Conservation (phyloP, 148 eudicot genomes). For the Rhododendron kiyosumense region DNA sequence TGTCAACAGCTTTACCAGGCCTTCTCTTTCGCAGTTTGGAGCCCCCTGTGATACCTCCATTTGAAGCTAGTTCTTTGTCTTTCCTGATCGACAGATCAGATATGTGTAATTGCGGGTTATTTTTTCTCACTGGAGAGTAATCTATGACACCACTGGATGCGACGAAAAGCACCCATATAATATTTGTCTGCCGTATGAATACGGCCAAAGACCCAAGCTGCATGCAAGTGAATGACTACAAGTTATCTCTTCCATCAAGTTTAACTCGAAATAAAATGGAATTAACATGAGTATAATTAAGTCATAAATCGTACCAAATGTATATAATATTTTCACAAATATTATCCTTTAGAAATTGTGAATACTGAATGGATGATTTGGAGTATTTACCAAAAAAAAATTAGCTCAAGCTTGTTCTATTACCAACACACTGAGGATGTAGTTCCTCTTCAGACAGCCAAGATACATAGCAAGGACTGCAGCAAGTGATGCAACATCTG, state of each 20-base stretch:
- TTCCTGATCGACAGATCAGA: slow-evolving; percentile 18
- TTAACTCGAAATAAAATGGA: not conserved
- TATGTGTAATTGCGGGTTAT: slow-evolving; percentile 19
- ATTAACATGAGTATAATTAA: not conserved
- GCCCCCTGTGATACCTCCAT: slow-evolving; percentile 22
- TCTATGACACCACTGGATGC: slow-evolving; percentile 61
- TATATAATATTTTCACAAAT: not conserved
- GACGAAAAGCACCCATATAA: slow-evolving; percentile 86
- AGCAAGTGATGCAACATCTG: slow-evolving; percentile 79
- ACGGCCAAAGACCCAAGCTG: slow-evolving; percentile 84
- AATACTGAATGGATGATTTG: not conserved
- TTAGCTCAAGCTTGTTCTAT: slow-evolving; percentile 15
- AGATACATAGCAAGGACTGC: slow-evolving; percentile 69
- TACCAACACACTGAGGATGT: slow-evolving; percentile 66
- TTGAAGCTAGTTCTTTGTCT: slow-evolving; percentile 17
- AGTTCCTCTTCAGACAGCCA: slow-evolving; percentile 53
- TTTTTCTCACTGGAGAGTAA: slow-evolving; percentile 22
- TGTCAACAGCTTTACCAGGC: slow-evolving; percentile 15
- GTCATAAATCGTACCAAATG: not conserved
- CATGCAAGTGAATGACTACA: slow-evolving; percentile 25
- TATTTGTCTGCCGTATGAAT: slow-evolving; percentile 80
- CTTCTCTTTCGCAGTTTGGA: slow-evolving; percentile 66
- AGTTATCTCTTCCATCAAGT: slow-evolving; percentile 3
- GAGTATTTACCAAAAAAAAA: not conserved
- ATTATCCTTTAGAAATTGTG: not conserved